These are phyloP conservation scores for Naumovozyma baii DNA, from an alignment of 805 yeast genomes.

Conservation along the genomic window DNA sequence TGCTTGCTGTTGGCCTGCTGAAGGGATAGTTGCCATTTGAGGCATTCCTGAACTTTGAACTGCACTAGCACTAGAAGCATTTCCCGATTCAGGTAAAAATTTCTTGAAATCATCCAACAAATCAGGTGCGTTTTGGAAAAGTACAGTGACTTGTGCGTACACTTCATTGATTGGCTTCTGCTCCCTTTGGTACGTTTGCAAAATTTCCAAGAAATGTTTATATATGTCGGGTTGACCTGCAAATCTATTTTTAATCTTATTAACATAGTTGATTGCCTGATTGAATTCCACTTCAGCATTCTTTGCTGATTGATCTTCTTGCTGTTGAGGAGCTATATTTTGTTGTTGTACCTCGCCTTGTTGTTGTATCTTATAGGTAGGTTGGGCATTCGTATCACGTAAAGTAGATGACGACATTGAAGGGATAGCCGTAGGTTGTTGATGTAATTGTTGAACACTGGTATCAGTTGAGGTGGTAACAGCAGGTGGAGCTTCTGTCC, in stretches of 20 bases:
- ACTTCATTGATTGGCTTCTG: constrained; percentile 93
- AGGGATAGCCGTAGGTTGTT: constrained; percentile 5
- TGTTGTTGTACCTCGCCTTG: constrained; percentile 11
- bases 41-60: constrained; percentile 17
- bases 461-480: neutral
- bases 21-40: constrained; percentile 5
- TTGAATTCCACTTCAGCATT: constrained; percentile 83
- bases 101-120: constrained; percentile 88
- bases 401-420: constrained; percentile 2
- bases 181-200: constrained; percentile 94
- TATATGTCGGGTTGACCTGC: constrained; percentile 92
- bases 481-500: neutral
- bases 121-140: constrained; percentile 91
- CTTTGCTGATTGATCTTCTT: constrained; percentile 9
- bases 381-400: neutral
- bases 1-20: constrained; percentile 9
- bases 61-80: neutral
- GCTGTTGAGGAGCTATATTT: constrained; percentile 3
- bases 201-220: constrained; percentile 85
- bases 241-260: constrained; percentile 89
- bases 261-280: constrained; percentile 93
- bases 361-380: neutral
- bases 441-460: neutral
- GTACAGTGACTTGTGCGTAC: constrained; percentile 79
- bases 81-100: constrained; percentile 68